Evolutionary conservation across 176 grass and related monocot genomes (phyloP).

Genomic region (Bonia amplexicaulis): DNA sequence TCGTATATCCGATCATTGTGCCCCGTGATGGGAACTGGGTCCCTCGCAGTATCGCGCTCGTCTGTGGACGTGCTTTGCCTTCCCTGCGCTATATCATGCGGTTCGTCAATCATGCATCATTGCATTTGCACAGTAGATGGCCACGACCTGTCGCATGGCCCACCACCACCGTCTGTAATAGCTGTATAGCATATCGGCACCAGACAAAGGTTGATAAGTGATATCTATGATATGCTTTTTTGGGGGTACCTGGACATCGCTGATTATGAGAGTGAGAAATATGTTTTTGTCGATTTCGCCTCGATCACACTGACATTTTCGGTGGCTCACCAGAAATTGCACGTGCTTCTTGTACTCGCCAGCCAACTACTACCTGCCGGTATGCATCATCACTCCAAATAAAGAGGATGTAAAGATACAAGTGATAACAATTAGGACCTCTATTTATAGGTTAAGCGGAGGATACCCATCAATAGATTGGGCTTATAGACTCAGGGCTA

Average conservation of each 20-base stretch:
- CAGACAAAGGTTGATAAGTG: neutral
- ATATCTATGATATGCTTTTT: neutral
- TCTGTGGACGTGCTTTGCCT: neutral
- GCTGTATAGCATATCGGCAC: neutral
- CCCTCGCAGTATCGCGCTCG: neutral
- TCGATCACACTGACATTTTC: neutral
- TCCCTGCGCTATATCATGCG: neutral
- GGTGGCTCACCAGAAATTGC: neutral
- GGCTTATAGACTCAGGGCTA: fast-evolving
- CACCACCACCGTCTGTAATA: neutral
- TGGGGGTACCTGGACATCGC: neutral
- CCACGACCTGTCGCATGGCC: neutral
- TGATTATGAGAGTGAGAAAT: neutral
- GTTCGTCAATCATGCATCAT: neutral
- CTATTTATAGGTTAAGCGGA: no score
- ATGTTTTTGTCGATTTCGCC: neutral
- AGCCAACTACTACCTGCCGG: neutral
- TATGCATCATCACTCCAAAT: neutral
- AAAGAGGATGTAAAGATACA: neutral
- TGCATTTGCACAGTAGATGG: neutral
- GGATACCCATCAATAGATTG: no score
- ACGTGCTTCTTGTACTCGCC: neutral
- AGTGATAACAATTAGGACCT: no score
- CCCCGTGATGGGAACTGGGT: neutral
- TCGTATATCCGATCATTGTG: neutral